Base-by-base conservation (phyloP, 805 yeast genomes). In the Candida krabiensis region DNA sequence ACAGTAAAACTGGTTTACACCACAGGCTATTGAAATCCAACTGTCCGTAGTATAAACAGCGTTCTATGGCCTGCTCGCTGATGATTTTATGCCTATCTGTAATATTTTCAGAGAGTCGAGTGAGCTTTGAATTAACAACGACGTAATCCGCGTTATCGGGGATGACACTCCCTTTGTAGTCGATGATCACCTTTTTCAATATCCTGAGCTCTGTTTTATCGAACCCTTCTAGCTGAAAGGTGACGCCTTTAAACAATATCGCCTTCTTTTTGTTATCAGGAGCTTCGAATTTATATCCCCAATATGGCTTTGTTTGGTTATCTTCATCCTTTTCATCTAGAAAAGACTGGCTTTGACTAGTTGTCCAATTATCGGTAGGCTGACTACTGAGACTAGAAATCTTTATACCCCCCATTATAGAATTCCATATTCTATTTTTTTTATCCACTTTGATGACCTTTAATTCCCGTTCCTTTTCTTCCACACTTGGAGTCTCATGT, bases 11-110 rank as follows among this genome's bases (percentile, higher is more conserved):
- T 5, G 58, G 61, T 24, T 26, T 41, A 24, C 54, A 39, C 66
- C 66, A 61, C 1, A 38, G 43, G 6, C 46, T 50, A 9, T 48
- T 47, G 4, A 52, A 35, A 9, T 38, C 43, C 7, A 49, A 27
- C 14, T 43, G 34, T 17, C 46, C 42, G 30, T 45, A 45, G 31
- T 34, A 61, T 7, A 61, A 40, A 28, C 61, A 55, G 16, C 64
- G 41, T 37, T 61, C 64, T 7, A 61, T 46, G 1, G 52, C 63
- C 9, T 52, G 33, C 33, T 61, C 66, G 1, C 64, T 61, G 9
- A 61, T 49, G 2, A 40, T 22, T 12, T 35, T 29, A 1, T 23
- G 9, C 0, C 8, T 17, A 13, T 19, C 21, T 18, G 5, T 1
- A 18, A 34, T 22, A 4, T 18, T 14, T 3, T 30, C 27, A 9